phyloP scores from a whole-genome alignment of 352 stramenopile genomes.

The Phytopythium delawarense region DNA sequence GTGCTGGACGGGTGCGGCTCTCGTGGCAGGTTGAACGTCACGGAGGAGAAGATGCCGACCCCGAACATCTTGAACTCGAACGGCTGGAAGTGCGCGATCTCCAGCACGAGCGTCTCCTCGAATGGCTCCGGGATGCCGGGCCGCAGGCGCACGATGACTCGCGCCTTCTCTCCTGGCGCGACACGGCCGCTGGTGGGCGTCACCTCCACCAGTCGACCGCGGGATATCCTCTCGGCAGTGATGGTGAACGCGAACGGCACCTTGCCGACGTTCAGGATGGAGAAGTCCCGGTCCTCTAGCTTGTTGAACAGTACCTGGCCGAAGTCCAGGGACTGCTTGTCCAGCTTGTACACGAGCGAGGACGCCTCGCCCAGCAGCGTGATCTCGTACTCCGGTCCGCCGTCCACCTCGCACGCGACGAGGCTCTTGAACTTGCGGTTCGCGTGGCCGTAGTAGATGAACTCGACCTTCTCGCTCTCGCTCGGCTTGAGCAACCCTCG shows the following conservation, averaged over 20 bases:
- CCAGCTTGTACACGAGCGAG: slow-evolving; percentile 89
- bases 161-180: slow-evolving; percentile 85
- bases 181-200: slow-evolving; percentile 82
- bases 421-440: slow-evolving; percentile 89
- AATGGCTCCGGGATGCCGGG: slow-evolving; percentile 88
- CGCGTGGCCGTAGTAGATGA: slow-evolving; percentile 91
- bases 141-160: slow-evolving; percentile 80
- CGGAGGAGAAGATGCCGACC: slow-evolving; percentile 86
- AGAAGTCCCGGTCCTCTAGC: slow-evolving; percentile 89
- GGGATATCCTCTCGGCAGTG: slow-evolving; percentile 29
- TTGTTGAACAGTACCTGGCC: slow-evolving; percentile 92
- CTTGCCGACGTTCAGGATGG: slow-evolving; percentile 90
- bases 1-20: slow-evolving; percentile 55
- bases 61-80: slow-evolving; percentile 88
- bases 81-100: slow-evolving; percentile 94
- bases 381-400: slow-evolving; percentile 92
- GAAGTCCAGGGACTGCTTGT: slow-evolving; percentile 92
- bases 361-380: slow-evolving; percentile 88
- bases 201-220: slow-evolving; percentile 63
- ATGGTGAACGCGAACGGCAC: slow-evolving; percentile 89
- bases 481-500: slow-evolving; percentile 75
- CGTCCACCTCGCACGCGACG: slow-evolving; percentile 91
- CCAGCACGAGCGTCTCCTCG: slow-evolving; percentile 85
- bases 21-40: slow-evolving; percentile 88
- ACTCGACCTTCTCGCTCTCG: slow-evolving; percentile 91